Base-by-base conservation (phyloP, 306 rosid species). In the Dryas octopetala region DNA sequence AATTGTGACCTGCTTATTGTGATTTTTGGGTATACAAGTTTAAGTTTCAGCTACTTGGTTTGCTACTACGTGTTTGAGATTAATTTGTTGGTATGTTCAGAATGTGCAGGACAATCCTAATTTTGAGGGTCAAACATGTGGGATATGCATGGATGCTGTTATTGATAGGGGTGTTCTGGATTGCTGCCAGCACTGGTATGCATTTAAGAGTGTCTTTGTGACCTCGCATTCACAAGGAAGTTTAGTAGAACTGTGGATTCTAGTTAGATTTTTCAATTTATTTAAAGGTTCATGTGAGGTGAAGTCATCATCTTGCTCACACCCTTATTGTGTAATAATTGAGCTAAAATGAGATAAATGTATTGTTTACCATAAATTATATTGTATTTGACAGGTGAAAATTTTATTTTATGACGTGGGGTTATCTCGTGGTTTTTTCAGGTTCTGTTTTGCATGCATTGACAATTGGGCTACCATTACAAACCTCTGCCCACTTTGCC, bases 381-480 rank as follows among this genome's bases (percentile, higher is more conserved):
- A 4, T 48, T 16, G 9, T 28, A 15, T 15, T 50, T 50, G 61
- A 15, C 17, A n/a, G 28, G 38, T 5, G 10, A 26, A 47, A 65
- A 17, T 15, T 75, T 63, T 57, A 9, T 62, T 53, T 19, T 1
- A 10, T 66, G 47, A 14, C 23, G n/a, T 74, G 16, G 64, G 60
- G 61, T 79, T 55, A 23, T 71, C 50, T 64, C 81, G 71, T 75
- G 73, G 67, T 5, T 84, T 60, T 76, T 66, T 43, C 87, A 95
- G 99, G 99, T 95, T 92, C 82, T 95, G 97, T 86, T 95, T 95
- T 81, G 86, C 72, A 55, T 95, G 99, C 89, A 95, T 95, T 70
- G 98, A 95, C 90, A 95, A 92, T 78, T 95, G 99, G 99, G 93
- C 97, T 75, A 86, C 97, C 68, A 95, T 95, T 80, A 95, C 99